Percentiles rank a stretch among this genome's conserved stretches.
phyloP scores from a whole-genome alignment of 192 early-diverging fungal species.

The Coemansia sp. region DNA sequence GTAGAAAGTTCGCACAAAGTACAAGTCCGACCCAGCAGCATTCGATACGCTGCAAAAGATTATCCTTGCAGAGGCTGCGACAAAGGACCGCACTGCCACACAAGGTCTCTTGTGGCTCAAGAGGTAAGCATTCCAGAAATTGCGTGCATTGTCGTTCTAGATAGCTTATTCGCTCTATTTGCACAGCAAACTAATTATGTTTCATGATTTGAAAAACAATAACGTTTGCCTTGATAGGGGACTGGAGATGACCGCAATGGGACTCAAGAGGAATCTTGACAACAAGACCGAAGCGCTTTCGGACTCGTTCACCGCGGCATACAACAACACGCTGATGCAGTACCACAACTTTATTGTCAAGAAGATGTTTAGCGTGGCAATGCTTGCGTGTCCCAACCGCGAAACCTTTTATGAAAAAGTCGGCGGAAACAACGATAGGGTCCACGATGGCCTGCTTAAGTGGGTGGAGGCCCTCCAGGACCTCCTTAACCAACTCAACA shows the following conservation, averaged over 20 bases:
- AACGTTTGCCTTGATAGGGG: constrained; percentile 50
- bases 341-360: constrained; percentile 70
- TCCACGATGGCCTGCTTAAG: constrained; percentile 58
- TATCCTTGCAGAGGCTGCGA: constrained; percentile 67
- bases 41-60: constrained; percentile 84
- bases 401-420: constrained; percentile 87
- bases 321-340: constrained; percentile 67
- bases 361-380: constrained; percentile 67
- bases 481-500: constrained; percentile 64
- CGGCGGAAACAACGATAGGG: constrained; percentile 61
- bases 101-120: constrained; percentile 94
- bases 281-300: constrained; percentile 62
- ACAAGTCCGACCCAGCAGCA: constrained; percentile 61
- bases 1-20: constrained; percentile 68
- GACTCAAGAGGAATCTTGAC: constrained; percentile 61
- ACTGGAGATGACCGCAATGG: constrained; percentile 75
- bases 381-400: constrained; percentile 91
- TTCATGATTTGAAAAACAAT: background rate
- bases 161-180: background rate
- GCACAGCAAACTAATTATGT: background rate
- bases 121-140: constrained; percentile 53
- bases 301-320: constrained; percentile 72
- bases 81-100: constrained; percentile 83
- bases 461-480: constrained; percentile 80
- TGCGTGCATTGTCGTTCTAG: background rate